Evolutionary conservation across 2,329 filamentous ascomycete genomes (phyloP), one percentile per base, ranked within the genome.

Genomic region (Microdochium bolleyi): DNA sequence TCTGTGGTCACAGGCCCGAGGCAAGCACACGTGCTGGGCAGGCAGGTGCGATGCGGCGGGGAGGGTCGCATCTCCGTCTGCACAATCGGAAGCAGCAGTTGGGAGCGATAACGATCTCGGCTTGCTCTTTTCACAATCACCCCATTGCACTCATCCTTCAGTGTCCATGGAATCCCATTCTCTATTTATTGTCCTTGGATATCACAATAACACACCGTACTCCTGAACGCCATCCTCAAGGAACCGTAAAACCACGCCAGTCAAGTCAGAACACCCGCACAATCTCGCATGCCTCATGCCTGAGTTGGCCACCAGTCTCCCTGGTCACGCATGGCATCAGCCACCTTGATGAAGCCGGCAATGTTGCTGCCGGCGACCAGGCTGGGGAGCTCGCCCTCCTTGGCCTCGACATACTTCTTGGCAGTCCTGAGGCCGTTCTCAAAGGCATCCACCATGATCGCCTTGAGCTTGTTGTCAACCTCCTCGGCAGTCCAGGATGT

Each of bases 271-370:
- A 51, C 3, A 2, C 49, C n/a, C 16, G n/a, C 24, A 7, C 5
- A 11, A 30, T 11, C 5, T 30, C 27, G 11, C 13, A 49, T 50
- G 30, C 22, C 38, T 49, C 30, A 41, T 37, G 37, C 19, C 49
- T 49, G 44, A 50, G 41, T 19, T 24, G 51, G 34, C 80, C 80
- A 97, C 92, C 92, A 97, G 73, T 97, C 92, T 65, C 94, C 94
- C 75, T 96, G 92, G 72, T 95, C 90, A 69, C 87, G 82, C 92
- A 97, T 97, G 65, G 94, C 92, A 64, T 84, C 81, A 51, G 87
- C 92, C 52, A 97, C 92, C 86, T 97, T 99, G 74, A 88, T 87
- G 78, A 96, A 97, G 54, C 94, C 94, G 56, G 94, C 94, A 76
- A 99, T 96, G 77, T 97, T 97, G 78, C 86, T 89, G 63, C 94